phyloP scores from a whole-genome alignment of 2,329 filamentous ascomycete species.

The Fusarium nygamai region DNA sequence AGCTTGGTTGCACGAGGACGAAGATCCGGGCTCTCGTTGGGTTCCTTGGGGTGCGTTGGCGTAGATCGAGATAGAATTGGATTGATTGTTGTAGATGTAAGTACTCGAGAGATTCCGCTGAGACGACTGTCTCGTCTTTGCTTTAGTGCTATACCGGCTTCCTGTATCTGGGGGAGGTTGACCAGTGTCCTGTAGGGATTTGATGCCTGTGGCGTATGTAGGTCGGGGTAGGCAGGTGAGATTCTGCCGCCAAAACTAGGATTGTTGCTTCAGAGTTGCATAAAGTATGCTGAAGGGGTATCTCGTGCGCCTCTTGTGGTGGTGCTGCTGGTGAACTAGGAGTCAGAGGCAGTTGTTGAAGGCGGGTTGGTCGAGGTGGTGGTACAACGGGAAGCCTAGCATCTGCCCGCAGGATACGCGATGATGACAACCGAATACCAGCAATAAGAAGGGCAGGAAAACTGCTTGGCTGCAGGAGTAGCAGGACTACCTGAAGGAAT shows the following conservation, averaged over 20 bases:
- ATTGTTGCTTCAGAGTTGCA: conserved; percentile 31
- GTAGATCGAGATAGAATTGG: conserved; percentile 27
- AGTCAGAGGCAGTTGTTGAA: conserved; percentile 26
- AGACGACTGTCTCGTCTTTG: conserved; percentile 21
- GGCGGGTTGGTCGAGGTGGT: conserved; percentile 33
- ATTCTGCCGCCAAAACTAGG: conserved; percentile 30
- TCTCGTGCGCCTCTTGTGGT: conserved; percentile 35
- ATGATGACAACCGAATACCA: conserved; percentile 10
- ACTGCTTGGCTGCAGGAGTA: conserved; percentile 22
- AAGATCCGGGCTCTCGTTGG: conserved; percentile 30
- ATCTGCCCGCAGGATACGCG: conserved; percentile 21
- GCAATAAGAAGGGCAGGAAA: conserved; percentile 15
- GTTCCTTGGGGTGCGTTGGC: conserved; percentile 35
- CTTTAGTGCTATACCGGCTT: conserved; percentile 21
- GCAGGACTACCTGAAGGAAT: conserved; percentile 20
- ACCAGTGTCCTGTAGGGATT: conserved; percentile 23
- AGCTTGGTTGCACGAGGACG: conserved; percentile 37
- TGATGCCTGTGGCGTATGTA: conserved; percentile 32
- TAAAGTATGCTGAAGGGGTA: conserved; percentile 37
- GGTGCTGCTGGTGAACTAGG: conserved; percentile 26
- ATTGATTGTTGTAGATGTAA: conserved; percentile 20
- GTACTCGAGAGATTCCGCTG: conserved; percentile 13
- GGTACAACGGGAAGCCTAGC: conserved; percentile 32
- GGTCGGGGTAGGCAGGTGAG: conserved; percentile 31
- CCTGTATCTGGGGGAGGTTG: conserved; percentile 16